Evolutionary conservation across 805 yeast species (phyloP).

Genomic region (Yarrowia sp.): DNA sequence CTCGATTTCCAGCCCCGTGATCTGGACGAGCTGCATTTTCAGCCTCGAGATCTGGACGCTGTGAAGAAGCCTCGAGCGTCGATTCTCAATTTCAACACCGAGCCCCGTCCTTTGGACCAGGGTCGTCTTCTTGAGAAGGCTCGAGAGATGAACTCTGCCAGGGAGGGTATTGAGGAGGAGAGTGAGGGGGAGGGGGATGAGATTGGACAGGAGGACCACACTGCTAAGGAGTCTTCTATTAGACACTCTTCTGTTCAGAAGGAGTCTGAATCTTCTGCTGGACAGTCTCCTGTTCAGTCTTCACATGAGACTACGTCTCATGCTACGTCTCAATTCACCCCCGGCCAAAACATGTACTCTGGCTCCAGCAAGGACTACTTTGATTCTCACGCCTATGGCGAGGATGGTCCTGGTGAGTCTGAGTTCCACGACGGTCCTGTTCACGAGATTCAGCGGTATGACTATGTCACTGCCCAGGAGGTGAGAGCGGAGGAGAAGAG

Average conservation of each 20-base stretch:
- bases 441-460: conserved; percentile 12
- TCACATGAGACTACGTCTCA: no score
- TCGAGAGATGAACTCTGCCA: background rate
- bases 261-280: no score
- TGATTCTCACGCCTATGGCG: conserved; percentile 3
- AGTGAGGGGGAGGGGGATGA: no score
- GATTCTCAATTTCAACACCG: background rate
- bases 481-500: background rate
- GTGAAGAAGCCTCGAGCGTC: background rate
- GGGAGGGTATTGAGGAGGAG: background rate
- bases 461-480: conserved; percentile 13
- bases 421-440: background rate
- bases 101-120: background rate
- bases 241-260: no score
- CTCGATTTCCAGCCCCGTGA: background rate
- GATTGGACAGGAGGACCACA: no score
- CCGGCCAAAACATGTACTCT: background rate
- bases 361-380: conserved; percentile 14
- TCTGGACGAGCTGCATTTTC: background rate
- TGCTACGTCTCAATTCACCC: background rate
- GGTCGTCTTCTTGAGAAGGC: background rate
- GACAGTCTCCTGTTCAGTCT: no score
- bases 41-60: background rate
- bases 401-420: background rate
- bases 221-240: no score